Evolutionary conservation across 176 grass and related monocot species (phyloP), one percentile per base, ranked within the genome.

Genomic region (Puccinellia tenuiflora): DNA sequence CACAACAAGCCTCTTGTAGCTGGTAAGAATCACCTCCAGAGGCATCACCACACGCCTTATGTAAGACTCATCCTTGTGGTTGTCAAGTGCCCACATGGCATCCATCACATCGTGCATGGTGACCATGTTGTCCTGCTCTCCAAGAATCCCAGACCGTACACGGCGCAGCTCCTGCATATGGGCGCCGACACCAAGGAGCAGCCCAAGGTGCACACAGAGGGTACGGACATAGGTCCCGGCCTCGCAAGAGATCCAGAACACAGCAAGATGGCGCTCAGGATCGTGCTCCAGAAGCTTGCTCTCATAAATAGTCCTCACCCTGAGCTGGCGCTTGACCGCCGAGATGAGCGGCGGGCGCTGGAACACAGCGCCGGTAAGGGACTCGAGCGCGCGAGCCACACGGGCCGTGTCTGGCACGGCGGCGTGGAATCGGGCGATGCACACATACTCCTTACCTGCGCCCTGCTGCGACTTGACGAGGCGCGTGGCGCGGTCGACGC

Each of bases 131-230:
- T 98, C 96, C 85, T 72, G 90, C 90, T 98, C 96, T 0, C 92
- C 96, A 0, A 98, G 79, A 21, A 98, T 98, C 31, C 96, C 96
- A 0, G 96, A 98, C 4, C 92, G 84, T 9, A 95, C 96, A 59
- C 92, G 88, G 40, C 96, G 90, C 79, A 98, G 89, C 85, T 98
- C 96, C 85, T 98, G 96, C 96, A 98, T 98, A 85, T 98, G 96
- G 0, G 86, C 92, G 0, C 96, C 96, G 0, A 98, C 92, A 11
- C 92, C 96, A 24, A 95, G 91, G 76, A 98, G 88, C 50, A 98
- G 87, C 0, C 96, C 96, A 8, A 98, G 86, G 86, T 98, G 92
- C 13, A 98, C 96, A 25, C 96, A 98, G 26, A 98, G 87, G 4
- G 96, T 95, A 33, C 96, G 87, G 9, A 98, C 96, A 39, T 98